phyloP scores from a whole-genome alignment of 306 rosid genomes.

The Rubus parviflorus region DNA sequence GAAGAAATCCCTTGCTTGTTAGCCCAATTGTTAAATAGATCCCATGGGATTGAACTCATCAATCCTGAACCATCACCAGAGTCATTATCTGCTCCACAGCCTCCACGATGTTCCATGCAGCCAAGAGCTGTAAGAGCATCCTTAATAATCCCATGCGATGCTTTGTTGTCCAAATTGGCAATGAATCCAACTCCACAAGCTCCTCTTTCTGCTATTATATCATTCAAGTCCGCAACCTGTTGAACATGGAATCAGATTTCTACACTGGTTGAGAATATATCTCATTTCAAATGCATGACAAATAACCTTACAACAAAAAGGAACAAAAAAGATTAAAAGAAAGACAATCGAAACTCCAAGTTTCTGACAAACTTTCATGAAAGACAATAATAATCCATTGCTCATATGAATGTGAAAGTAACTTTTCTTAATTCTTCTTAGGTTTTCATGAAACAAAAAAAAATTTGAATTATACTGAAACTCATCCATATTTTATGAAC shows the following conservation, averaged over 20 bases:
- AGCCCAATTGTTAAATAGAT: conserved; percentile 84
- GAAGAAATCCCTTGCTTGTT: conserved; percentile 74
- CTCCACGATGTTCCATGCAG: conserved; percentile 99
- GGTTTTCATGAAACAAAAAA: neutral
- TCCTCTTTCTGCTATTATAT: conserved; percentile 91
- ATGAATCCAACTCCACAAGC: conserved; percentile 99
- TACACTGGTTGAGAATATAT: conserved; percentile 17
- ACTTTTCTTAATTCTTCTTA: neutral
- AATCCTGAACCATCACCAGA: conserved; percentile 98
- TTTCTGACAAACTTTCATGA: neutral
- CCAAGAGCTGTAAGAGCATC: conserved; percentile 92
- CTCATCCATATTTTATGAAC: neutral
- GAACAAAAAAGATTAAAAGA: neutral
- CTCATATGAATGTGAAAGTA: neutral
- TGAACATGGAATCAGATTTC: conserved; percentile 35
- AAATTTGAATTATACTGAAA: neutral
- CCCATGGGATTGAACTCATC: conserved; percentile 95
- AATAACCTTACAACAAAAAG: conserved; percentile 14
- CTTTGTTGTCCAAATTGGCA: conserved; percentile 88
- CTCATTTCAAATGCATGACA: conserved; percentile 32
- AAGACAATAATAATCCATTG: neutral
- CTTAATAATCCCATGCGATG: conserved; percentile 65
- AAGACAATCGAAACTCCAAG: neutral
- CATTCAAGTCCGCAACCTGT: conserved; percentile 84
- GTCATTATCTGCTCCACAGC: conserved; percentile 98